Evolutionary conservation across 192 early-diverging fungal genomes (phyloP), one percentile per base, ranked within the genome.

Genomic region (Umbelopsis sp.): DNA sequence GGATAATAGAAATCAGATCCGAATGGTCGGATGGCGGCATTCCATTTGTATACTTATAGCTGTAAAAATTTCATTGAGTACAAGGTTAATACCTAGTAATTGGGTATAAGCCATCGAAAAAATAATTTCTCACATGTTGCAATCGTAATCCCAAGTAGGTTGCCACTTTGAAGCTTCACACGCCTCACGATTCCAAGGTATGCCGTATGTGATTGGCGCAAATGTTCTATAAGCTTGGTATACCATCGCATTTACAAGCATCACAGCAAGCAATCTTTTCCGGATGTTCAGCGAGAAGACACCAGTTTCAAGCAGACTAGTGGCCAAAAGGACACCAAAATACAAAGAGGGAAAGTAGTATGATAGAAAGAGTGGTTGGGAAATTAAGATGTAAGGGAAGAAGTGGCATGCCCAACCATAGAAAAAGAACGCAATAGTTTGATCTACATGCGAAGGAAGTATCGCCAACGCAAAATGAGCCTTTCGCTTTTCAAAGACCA

Each of bases 291-390:
- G 68, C n/a, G 88, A 85, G 49, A 84, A 79, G 4, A 92, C 90
- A 25, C 87, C 71, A 65, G 93, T 73, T 77, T 99, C 95, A 67
- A 95, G 85, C 3, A 89, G 70, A 14, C 84, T 83, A 25, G 89
- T 89, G 25, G 94, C 47, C 4, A 89, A 77, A 41, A 97, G 81
- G 65, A 97, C 85, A 22, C 89, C 86, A 77, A 97, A 92, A 81
- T 95, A 96, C 11, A 97, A 84, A 14, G 95, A 90, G 3, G 96
- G 95, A 10, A 96, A 85, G 76, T 97, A 98, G 74, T 97, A 95
- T 74, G 97, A 94, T 45, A 96, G 77, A 80, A 97, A 96, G 43
- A 94, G 82, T 77, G 95, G 93, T 43, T 94, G 93, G 20, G 81
- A 81, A 94, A 97, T 95, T 14, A 95, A 71, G 81, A 93, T 95